These are phyloP conservation scores for Austroboletus rostrupii DNA, from an alignment of 1,284 basidiomycete species.

Conservation along the genomic window DNA sequence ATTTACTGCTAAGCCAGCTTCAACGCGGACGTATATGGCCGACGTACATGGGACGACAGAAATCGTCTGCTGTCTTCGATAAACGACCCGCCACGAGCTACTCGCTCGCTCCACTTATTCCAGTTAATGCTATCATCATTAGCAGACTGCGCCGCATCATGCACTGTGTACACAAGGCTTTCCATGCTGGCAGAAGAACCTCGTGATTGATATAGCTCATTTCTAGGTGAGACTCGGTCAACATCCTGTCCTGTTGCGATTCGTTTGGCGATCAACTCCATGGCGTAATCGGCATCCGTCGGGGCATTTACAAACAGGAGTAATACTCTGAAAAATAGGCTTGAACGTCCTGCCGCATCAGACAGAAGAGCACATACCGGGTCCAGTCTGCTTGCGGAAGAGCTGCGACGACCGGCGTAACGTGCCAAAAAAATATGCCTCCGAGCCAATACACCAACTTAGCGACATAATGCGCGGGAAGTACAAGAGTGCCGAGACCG, in stretches of 20 bases:
- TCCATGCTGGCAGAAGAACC: conserved; percentile 11
- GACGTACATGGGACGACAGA: conserved; percentile 36
- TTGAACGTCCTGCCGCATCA: background rate
- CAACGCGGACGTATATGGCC: background rate
- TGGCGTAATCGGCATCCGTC: conserved; percentile 65
- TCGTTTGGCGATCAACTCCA: conserved; percentile 61
- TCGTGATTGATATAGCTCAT: conserved; percentile 1
- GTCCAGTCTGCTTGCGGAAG: conserved; percentile 44
- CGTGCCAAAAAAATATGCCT: conserved; percentile 62
- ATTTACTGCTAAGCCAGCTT: conserved; percentile 6
- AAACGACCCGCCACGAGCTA: conserved; percentile 43
- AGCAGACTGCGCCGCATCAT: conserved; percentile 4
- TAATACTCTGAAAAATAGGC: conserved; percentile 37
- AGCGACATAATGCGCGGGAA: conserved; percentile 48
- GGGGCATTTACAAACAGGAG: conserved; percentile 49
- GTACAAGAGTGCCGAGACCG: conserved; percentile 37
- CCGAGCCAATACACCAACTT: conserved; percentile 44
- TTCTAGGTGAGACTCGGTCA: conserved; percentile 24
- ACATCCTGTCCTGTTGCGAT: conserved; percentile 52
- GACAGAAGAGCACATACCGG: conserved; percentile 35
- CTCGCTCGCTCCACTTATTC: conserved; percentile 52
- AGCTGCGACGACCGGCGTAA: conserved; percentile 51
- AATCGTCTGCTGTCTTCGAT: conserved; percentile 40
- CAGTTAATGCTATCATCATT: conserved; percentile 36
- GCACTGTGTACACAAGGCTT: conserved; percentile 1